Evolutionary conservation across 805 yeast species (phyloP).

Genomic region (Groenewaldozyma salmanticensis): DNA sequence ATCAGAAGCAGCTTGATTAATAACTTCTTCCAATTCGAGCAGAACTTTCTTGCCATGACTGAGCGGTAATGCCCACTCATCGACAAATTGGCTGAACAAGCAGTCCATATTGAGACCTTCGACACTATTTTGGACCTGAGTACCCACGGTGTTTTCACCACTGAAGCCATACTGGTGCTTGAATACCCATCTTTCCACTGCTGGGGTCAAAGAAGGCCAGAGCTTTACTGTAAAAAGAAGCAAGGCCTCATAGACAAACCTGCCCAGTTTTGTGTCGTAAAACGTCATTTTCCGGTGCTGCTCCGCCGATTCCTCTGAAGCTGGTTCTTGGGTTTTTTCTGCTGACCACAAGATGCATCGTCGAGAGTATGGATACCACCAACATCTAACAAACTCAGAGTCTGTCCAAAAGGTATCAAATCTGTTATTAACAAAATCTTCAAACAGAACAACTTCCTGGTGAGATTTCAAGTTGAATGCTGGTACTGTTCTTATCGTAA

Average conservation of each 20-base stretch:
- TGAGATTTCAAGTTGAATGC: slow-evolving; percentile 68
- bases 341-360: slow-evolving; percentile 91
- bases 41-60: slow-evolving; percentile 66
- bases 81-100: slow-evolving; percentile 82
- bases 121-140: slow-evolving; percentile 70
- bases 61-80: slow-evolving; percentile 96
- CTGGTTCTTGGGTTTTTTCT: slow-evolving; percentile 54
- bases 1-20: slow-evolving; percentile 50
- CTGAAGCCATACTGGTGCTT: slow-evolving; percentile 65
- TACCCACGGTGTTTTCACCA: slow-evolving; percentile 50
- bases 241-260: slow-evolving; percentile 68
- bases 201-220: slow-evolving; percentile 70
- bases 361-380: slow-evolving; percentile 96
- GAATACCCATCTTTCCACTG: slow-evolving; percentile 77
- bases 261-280: slow-evolving; percentile 75
- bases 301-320: slow-evolving; percentile 35
- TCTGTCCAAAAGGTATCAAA: slow-evolving; percentile 68
- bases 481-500: slow-evolving; percentile 78
- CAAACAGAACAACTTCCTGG: slow-evolving; percentile 75
- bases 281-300: slow-evolving; percentile 47
- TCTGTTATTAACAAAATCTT: slow-evolving; percentile 49
- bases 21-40: slow-evolving; percentile 32
- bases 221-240: slow-evolving; percentile 71
- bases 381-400: slow-evolving; percentile 81
- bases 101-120: slow-evolving; percentile 94